A percentile compares a stretch with the other conserved stretches of the same genome.
phyloP scores from a whole-genome alignment of 306 rosid genomes.

The Inga laurina region DNA sequence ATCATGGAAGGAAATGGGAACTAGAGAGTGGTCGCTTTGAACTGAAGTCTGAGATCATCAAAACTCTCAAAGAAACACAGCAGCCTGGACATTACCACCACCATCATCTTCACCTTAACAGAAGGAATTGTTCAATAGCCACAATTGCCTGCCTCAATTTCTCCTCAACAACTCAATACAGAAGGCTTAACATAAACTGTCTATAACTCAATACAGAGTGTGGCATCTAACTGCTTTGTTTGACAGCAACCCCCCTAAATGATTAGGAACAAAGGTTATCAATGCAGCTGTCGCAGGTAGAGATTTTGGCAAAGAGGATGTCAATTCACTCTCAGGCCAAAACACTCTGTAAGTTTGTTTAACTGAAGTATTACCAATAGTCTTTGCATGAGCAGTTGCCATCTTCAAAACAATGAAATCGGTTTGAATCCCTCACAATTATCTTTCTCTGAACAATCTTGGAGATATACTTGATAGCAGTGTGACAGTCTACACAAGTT shows the following conservation, averaged over 20 bases:
- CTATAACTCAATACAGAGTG: not conserved
- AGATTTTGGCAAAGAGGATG: conserved; percentile 23
- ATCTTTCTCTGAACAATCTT: conserved; percentile 53
- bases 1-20: not conserved
- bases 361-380: conserved; percentile 46
- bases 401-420: conserved; percentile 69
- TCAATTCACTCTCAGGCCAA: not conserved
- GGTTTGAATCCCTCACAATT: conserved; percentile 62
- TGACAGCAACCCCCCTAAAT: not conserved
- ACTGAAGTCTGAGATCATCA: not conserved
- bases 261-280: conserved; percentile 15
- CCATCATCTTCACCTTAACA: conserved; percentile 56
- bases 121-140: conserved; percentile 52
- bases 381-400: conserved; percentile 63
- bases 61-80: conserved; percentile 21
- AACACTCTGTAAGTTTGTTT: not conserved
- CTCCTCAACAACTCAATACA: conserved; percentile 45
- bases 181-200: not conserved
- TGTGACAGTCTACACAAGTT: conserved; percentile 75
- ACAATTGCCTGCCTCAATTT: conserved; percentile 51
- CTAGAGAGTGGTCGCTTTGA: not conserved
- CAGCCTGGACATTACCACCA: conserved; percentile 56
- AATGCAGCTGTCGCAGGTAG: not conserved
- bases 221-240: not conserved
- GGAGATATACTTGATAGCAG: conserved; percentile 57